Evolutionary conservation across 1,139 yeast species (phyloP).

Genomic region (Trichomonascaceae sp.): DNA sequence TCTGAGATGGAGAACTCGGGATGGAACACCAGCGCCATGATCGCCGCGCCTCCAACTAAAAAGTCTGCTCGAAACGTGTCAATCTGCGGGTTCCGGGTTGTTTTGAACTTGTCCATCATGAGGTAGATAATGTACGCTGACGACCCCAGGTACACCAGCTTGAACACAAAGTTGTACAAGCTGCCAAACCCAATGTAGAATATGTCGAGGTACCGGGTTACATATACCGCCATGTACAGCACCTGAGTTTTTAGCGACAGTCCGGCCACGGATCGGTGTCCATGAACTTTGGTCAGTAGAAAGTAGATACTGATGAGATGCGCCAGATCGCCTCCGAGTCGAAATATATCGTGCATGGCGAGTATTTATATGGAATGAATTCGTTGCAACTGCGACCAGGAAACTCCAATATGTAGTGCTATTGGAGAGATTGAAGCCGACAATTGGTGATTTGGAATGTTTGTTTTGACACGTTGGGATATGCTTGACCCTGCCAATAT

Average conservation of each 20-base stretch:
- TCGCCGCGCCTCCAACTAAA: conserved; percentile 48
- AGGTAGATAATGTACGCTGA: conserved; percentile 65
- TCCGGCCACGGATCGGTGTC: conserved; percentile 61
- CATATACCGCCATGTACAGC: conserved; percentile 62
- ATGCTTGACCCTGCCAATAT: too few species aligned
- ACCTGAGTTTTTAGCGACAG: conserved; percentile 81
- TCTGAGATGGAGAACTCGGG: conserved; percentile 51
- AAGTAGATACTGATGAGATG: conserved; percentile 73
- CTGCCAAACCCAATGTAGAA: conserved; percentile 38
- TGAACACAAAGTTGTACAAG: conserved; percentile 67
- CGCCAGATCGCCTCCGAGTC: conserved; percentile 49
- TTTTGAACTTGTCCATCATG: conserved; percentile 47
- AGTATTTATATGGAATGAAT: too few species aligned
- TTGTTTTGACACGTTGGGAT: too few species aligned
- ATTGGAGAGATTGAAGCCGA: too few species aligned
- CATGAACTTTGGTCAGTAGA: conserved; percentile 56
- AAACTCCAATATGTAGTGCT: too few species aligned
- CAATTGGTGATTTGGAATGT: too few species aligned
- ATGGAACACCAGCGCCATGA: conserved; percentile 54
- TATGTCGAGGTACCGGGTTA: conserved; percentile 68
- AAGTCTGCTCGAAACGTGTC: conserved; percentile 74
- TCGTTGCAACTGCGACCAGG: too few species aligned
- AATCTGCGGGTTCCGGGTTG: conserved; percentile 40
- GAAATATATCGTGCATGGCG: conserved; percentile 6
- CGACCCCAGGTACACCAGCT: conserved; percentile 62